Conservation (phyloP, 169 alveolate genomes). For the Theileria orientalis region DNA sequence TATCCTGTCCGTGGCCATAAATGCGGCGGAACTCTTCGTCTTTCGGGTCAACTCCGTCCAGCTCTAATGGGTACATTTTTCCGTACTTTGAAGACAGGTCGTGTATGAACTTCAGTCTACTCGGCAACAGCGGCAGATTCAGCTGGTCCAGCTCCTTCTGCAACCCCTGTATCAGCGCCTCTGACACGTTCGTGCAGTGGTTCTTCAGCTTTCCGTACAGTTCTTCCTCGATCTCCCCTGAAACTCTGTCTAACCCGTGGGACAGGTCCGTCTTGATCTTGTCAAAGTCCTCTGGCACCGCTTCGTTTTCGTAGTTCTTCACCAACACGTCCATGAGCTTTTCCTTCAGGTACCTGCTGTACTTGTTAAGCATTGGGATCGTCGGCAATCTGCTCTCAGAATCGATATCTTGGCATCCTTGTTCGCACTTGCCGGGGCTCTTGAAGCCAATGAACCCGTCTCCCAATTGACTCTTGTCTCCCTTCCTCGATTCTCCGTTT, state of each 20-base stretch:
- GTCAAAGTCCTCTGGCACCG: not conserved
- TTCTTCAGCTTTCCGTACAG: slow-evolving; percentile 18
- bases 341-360: not conserved
- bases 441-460: not conserved
- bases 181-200: slow-evolving; percentile 24
- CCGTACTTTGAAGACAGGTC: not conserved
- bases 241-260: not conserved
- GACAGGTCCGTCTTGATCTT: slow-evolving; percentile 5
- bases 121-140: slow-evolving; percentile 42
- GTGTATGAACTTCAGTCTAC: slow-evolving; percentile 13
- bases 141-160: slow-evolving; percentile 12
- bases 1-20: not conserved
- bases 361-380: not conserved
- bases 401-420: no score
- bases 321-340: slow-evolving; percentile 21
- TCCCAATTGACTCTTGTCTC: no score
- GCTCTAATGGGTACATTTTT: not conserved
- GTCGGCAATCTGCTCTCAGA: slow-evolving; percentile 5
- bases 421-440: not conserved
- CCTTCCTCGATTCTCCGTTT: not conserved
- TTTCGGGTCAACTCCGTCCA: slow-evolving; percentile 10
- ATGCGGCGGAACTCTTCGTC: not conserved
- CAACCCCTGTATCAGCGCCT: slow-evolving; percentile 4
- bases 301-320: slow-evolving; percentile 24
- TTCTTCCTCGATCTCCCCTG: not conserved